A percentile compares a stretch with the other conserved stretches of the same genome.
Evolutionary conservation across 352 stramenopile genomes (phyloP).

Genomic region (Phytopythium boreale): DNA sequence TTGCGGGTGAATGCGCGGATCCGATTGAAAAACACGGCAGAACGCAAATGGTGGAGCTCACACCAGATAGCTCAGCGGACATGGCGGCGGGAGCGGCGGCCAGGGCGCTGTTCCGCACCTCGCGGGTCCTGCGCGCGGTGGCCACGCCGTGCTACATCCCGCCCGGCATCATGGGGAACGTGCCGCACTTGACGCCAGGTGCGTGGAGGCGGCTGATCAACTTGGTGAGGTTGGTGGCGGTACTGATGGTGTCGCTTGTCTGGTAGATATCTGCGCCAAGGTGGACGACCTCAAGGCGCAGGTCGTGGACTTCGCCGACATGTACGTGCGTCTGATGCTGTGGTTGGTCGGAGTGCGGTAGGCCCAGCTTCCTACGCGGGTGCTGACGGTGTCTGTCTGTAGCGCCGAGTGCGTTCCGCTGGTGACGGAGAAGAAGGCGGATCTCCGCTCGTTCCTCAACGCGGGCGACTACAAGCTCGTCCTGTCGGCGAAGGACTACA

Average conservation of each 20-base stretch:
- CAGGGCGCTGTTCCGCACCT: slow-evolving; percentile 28
- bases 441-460: slow-evolving; percentile 53
- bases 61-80: slow-evolving; percentile 1
- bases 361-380: background rate
- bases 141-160: slow-evolving; percentile 74
- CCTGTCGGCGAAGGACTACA: slow-evolving; percentile 73
- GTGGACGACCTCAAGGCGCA: slow-evolving; percentile 55
- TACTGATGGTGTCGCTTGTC: background rate
- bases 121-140: slow-evolving; percentile 28
- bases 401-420: slow-evolving; percentile 20
- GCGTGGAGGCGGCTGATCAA: background rate
- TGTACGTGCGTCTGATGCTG: slow-evolving; percentile 30
- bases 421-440: slow-evolving; percentile 31
- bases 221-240: too few relatives aligned
- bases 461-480: slow-evolving; percentile 43
- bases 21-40: background rate
- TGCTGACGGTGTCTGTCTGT: background rate
- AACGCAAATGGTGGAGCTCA: slow-evolving; percentile 7
- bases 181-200: slow-evolving; percentile 74
- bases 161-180: slow-evolving; percentile 56
- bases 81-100: slow-evolving; percentile 3
- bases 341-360: background rate
- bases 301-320: slow-evolving; percentile 67
- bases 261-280: slow-evolving; percentile 60
- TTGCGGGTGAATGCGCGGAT: too few relatives aligned